These are phyloP conservation scores for Aspergillus haitiensis DNA, from an alignment of 495 filamentous ascomycete species.

Conservation along the genomic window DNA sequence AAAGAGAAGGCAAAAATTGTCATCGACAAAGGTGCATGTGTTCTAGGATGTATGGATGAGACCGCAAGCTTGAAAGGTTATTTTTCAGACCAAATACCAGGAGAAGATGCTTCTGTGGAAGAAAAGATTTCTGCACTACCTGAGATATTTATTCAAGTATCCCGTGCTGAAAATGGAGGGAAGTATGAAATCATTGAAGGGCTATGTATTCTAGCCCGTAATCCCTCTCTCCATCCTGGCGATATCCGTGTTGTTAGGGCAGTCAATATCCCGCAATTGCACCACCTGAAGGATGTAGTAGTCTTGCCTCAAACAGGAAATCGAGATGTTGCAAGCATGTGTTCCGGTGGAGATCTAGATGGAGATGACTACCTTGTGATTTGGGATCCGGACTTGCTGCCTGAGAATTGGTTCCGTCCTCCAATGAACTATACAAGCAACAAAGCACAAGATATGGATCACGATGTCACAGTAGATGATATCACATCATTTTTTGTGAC, in stretches of 20 bases:
- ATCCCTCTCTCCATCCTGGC: constrained; percentile 92
- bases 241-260: constrained; percentile 88
- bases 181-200: constrained; percentile 69
- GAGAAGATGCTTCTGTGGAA: constrained; percentile 27
- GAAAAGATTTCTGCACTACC: constrained; percentile 58
- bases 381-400: constrained; percentile 81
- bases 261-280: constrained; percentile 69
- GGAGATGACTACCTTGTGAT: constrained; percentile 95
- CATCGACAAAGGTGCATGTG: constrained; percentile 78
- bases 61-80: constrained; percentile 72
- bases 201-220: constrained; percentile 81
- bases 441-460: constrained; percentile 49
- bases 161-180: constrained; percentile 47
- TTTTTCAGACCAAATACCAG: constrained; percentile 35
- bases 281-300: constrained; percentile 78
- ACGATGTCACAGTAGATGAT: constrained; percentile 64
- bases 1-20: constrained; percentile 91
- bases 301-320: constrained; percentile 86
- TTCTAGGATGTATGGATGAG: constrained; percentile 91
- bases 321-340: constrained; percentile 85
- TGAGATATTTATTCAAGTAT: constrained; percentile 86
- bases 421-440: constrained; percentile 73
- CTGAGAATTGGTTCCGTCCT: constrained; percentile 62
- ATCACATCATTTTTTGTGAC: constrained; percentile 83
- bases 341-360: constrained; percentile 93